Percentiles rank a stretch among this genome's conserved stretches.
These are phyloP conservation scores for Chytridiales sp. DNA, from an alignment of 371 early-diverging fungal species.

Conservation along the genomic window DNA sequence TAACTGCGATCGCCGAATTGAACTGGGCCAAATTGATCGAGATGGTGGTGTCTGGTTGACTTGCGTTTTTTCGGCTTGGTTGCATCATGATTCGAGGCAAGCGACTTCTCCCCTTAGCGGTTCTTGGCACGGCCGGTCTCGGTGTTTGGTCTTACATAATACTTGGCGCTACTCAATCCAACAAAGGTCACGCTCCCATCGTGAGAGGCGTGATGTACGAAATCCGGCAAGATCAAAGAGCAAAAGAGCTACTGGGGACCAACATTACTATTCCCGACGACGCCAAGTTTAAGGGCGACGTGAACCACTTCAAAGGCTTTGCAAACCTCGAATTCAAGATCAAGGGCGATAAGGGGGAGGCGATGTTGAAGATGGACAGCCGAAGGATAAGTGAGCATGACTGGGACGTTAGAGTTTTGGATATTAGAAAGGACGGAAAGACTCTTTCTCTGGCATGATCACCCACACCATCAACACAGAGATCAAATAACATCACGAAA, in stretches of 20 bases:
- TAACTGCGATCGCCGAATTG: neutral
- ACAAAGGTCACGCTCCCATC: too few relatives aligned
- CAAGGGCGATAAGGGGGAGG: constrained; percentile 18
- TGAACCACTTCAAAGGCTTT: constrained; percentile 26
- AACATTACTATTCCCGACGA: constrained; percentile 2
- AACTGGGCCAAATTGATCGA: neutral
- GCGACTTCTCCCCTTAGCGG: neutral
- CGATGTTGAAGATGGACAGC: constrained; percentile 7
- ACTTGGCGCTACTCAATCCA: too few relatives aligned
- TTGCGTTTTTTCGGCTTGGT: too few relatives aligned
- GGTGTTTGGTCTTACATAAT: constrained; percentile 3
- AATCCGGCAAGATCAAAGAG: constrained; percentile 11
- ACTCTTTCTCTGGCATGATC: too few relatives aligned
- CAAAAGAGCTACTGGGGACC: constrained; percentile 3
- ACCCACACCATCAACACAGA: too few relatives aligned
- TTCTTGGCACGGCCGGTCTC: constrained; percentile 9
- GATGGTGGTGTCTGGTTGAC: too few relatives aligned
- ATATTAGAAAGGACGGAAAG: too few relatives aligned
- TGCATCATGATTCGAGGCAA: too few relatives aligned
- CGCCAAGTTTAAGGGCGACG: constrained; percentile 9
- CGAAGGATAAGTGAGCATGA: too few relatives aligned
- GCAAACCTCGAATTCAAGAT: constrained; percentile 23
- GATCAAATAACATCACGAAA: too few relatives aligned
- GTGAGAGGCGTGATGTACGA: constrained; percentile 8
- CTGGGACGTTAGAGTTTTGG: too few relatives aligned